Base-by-base conservation (phyloP, 2,329 filamentous ascomycete genomes). In the Lecanicillium sp. region DNA sequence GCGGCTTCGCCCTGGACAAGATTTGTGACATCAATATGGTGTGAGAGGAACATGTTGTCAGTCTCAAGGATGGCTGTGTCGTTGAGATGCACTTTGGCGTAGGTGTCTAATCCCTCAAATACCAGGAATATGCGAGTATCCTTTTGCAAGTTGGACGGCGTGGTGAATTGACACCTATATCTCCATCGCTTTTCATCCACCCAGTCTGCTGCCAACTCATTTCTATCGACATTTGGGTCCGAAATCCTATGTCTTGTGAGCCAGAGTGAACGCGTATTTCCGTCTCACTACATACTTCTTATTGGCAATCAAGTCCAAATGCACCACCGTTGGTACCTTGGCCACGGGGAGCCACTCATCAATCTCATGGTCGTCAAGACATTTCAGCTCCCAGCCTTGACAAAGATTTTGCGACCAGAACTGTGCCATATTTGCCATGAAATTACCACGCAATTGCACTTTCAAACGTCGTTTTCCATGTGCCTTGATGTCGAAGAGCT, bases 141-240 rank as follows among this genome's bases (percentile, higher is more conserved):
- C 10, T 35, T 14, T 4, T 17, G 29, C 5, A 6, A 28, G 8
- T 25, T 22, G 4, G 12, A 13, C 9, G 55, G 53, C 12, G 49
- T 48, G 4, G 40, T 25, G 41, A 65, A 64, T 1, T 42, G 35
- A 10, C 63, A 68, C 5, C 62, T 62, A 51, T 81, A 81, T 2
- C 62, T 61, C 77, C 77, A 81, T 41, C 65, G 60, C 47, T 72
- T 71, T 36, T 79, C 72, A 17, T 69, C 74, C 18, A 80, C 68
- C 73, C 77, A 80, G 48, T 69, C 64, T 5, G 67, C 68, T 6
- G 65, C 61, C 6, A 75, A 54, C 48, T 81, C 77, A 46, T 81
- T 80, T 45, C 73, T 67, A 36, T 75, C 70, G 14, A 74, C 51
- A 48, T 76, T 78, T 1, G 77, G 76, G 49, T 81, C 68, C 11